Base-by-base conservation (phyloP, 805 yeast species). In the Wickerhamomyces chambardii region DNA sequence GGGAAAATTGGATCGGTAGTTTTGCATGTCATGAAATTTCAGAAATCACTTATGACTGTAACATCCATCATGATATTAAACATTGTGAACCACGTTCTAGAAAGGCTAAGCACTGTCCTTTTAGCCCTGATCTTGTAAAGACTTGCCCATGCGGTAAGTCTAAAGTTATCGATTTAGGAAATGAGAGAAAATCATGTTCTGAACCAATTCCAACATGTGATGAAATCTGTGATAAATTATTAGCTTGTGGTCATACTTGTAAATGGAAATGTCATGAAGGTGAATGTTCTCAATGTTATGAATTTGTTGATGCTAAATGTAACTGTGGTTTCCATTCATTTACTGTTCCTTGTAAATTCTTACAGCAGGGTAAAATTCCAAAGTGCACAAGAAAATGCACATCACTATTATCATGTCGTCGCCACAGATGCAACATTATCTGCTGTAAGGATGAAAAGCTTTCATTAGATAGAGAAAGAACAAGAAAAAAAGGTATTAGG, bases 131-230 rank as follows among this genome's bases (percentile, higher is more conserved):
- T 15, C 43, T 59, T 1, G 55, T 79, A n/a, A 70, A 63, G 19
- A 69, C 73, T 1, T 87, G 97, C 58, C 82, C 80, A 27, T 87
- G 97, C 64, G 95, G 95, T 2, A 77, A 80, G 48, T 68, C 75
- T 2, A 45, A 50, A 5, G 62, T 79, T 9, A 50, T 50, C 2
- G 63, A 62, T 1, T 38, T 70, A 12, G 48, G 58, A 4, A 44
- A 47, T 4, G 42, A 51, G 7, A 68, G 96, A 43, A 46, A 45
- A 0, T 58, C 65, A 22, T 87, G 97, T 57, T 64, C 81, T 2
- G 95, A 85, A 43, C 81, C 86, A 1, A 67, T 86, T 27, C 92
- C 95, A 4, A 74, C 78, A 9, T 87, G 97, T 60, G 76, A 66
- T 6, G 48, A 64, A 4, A 56, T 58, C 0, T 87, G 97, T 56